Base-by-base conservation (phyloP, 2,329 filamentous ascomycete species). In the Paraconiothyrium sp. region DNA sequence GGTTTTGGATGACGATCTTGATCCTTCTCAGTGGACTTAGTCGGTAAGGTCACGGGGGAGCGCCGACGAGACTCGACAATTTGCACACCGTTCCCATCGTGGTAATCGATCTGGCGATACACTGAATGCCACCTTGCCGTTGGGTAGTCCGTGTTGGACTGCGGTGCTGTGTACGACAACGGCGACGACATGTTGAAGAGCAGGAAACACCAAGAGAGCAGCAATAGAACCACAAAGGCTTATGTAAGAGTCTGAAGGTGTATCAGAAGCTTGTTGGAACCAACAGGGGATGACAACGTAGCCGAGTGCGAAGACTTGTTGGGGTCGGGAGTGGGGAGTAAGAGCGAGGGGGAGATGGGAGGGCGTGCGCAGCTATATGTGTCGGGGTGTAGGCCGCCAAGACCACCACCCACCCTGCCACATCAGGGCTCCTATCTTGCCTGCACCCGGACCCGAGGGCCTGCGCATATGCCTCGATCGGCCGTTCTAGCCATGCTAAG, bases 31-130 rank as follows among this genome's bases (percentile, higher is more conserved):
- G n/a, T 20, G 20, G 59, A 43, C 2, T 34, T 41, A 47, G 39
- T 20, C 16, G 47, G 34, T 11, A 49, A 46, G 48, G 50, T 56
- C 32, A 66, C 37, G 54, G 63, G 59, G 24, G 65, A 56, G 57
- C 64, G 66, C 66, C 66, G 67, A 67, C 64, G 67, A 68, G 63
- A 70, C 52, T 77, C 72, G 11, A 69, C 60, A 30, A 74, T 67
- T 46, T 61, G 70, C 46, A 71, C 55, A 51, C 57, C 63, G 35
- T 63, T 62, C 22, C 68, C 68, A 66, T 76, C 58, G 51, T 68
- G 61, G 54, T 74, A 75, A 48, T 68, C 62, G n/a, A 62, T 65
- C 54, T 72, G 65, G 50, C 71, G 72, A 59, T 72, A 71, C 27
- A 58, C 49, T 27, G 60, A 32, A 37, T 16, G 32, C 11, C 7